Percentiles rank a stretch among this genome's conserved stretches.
phyloP scores from a whole-genome alignment of 192 early-diverging fungal genomes.

The Backusella tuberculispora region DNA sequence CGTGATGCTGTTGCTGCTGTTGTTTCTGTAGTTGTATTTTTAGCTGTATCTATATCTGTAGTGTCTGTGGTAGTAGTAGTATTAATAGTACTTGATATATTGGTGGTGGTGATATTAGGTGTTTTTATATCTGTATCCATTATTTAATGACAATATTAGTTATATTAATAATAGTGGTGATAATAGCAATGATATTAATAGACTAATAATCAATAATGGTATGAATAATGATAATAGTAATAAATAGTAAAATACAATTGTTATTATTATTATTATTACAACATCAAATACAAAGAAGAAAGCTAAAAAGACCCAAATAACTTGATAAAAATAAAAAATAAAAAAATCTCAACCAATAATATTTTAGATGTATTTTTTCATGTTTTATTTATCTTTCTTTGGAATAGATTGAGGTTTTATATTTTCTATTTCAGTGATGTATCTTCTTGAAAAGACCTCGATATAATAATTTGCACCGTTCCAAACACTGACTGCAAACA shows the following conservation, averaged over 20 bases:
- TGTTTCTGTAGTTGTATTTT: not conserved
- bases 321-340: not conserved
- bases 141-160: not conserved
- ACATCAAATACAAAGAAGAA: not conserved
- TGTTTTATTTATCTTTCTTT: not conserved
- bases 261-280: not conserved
- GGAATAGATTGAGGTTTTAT: not conserved
- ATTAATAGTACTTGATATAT: not conserved
- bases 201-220: no score
- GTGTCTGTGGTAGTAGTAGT: no score
- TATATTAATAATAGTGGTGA: not conserved
- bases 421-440: constrained; percentile 42
- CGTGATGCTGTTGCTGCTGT: constrained; percentile 8
- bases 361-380: not conserved
- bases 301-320: not conserved
- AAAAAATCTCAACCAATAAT: not conserved
- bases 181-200: not conserved
- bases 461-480: constrained; percentile 75
- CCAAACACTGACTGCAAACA: constrained; percentile 62
- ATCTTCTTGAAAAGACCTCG: constrained; percentile 67
- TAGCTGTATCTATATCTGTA: no score
- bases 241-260: not conserved
- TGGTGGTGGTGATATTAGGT: not conserved
- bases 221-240: not conserved
- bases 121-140: constrained; percentile 5